A percentile compares a stretch with the other conserved stretches of the same genome.
These are phyloP conservation scores for Adiantum capillusveneris DNA, from an alignment of 75 land plant genomes.

Conservation along the genomic window DNA sequence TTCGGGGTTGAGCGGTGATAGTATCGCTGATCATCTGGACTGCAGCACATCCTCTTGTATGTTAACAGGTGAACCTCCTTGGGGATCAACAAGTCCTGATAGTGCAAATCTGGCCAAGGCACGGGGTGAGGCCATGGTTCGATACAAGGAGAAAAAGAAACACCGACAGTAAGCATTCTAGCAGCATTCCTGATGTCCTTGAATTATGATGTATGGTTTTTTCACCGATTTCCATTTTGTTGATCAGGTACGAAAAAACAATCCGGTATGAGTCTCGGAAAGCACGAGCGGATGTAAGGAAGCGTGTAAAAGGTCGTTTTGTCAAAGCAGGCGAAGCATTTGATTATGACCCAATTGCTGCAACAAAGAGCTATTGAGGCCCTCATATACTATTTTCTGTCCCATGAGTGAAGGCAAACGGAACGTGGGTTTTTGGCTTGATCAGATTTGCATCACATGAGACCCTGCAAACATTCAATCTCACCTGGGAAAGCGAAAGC, in stretches of 20 bases:
- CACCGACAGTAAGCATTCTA: slow-evolving; percentile 26
- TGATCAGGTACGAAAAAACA: slow-evolving; percentile 39
- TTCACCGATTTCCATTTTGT: not conserved
- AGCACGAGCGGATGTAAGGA: slow-evolving; percentile 38
- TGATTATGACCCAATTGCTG: slow-evolving; percentile 44
- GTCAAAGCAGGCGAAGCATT: slow-evolving; percentile 49
- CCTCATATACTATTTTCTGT: not conserved
- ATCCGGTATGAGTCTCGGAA: slow-evolving; percentile 54
- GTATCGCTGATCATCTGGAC: slow-evolving; percentile 29
- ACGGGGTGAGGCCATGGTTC: slow-evolving; percentile 35
- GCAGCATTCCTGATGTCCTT: not conserved
- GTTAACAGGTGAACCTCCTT: slow-evolving; percentile 11
- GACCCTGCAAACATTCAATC: no score
- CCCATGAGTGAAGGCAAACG: no score
- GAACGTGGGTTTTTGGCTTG: no score
- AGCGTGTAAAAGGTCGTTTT: slow-evolving; percentile 47
- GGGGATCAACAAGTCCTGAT: slow-evolving; percentile 19
- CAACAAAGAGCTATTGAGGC: slow-evolving; percentile 25
- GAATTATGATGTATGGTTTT: not conserved
- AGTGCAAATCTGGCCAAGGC: slow-evolving; percentile 17
- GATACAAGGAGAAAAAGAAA: slow-evolving; percentile 49
- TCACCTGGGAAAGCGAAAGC: no score
- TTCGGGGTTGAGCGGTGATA: slow-evolving; percentile 28
- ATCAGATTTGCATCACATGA: no score
- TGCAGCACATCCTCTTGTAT: slow-evolving; percentile 18